These are phyloP conservation scores for Stagonosporopsis chrysanthemi DNA, from an alignment of 2,329 filamentous ascomycete genomes.

Conservation along the genomic window DNA sequence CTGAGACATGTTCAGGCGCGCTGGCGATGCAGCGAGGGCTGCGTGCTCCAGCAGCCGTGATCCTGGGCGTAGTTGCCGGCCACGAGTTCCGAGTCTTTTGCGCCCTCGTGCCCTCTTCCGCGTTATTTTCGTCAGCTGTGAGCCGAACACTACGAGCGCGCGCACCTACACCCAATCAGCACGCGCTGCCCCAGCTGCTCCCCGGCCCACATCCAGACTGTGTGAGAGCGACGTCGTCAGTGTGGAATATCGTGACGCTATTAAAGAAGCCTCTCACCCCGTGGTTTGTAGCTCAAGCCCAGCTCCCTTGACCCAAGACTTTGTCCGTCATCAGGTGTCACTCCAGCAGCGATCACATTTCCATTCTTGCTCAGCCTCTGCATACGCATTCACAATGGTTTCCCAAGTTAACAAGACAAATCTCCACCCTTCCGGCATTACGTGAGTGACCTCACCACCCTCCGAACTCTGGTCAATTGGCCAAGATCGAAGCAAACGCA, in stretches of 20 bases:
- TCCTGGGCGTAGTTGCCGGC: conserved; percentile 27
- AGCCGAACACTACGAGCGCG: conserved; percentile 32
- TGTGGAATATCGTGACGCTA: conserved; percentile 40
- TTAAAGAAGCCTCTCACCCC: conserved; percentile 50
- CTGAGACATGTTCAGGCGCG: conserved; percentile 17
- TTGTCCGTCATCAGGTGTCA: conserved; percentile 63
- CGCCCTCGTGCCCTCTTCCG: conserved; percentile 30
- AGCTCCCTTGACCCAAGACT: conserved; percentile 61
- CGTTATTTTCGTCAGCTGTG: conserved; percentile 40
- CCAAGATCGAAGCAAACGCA: not conserved
- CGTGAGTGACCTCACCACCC: conserved; percentile 66
- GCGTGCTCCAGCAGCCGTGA: conserved; percentile 16
- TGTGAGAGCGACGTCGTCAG: conserved; percentile 39
- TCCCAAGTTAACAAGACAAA: conserved; percentile 84
- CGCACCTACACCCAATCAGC: conserved; percentile 36
- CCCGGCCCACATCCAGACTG: conserved; percentile 35
- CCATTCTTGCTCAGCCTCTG: conserved; percentile 64
- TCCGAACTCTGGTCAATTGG: conserved; percentile 1
- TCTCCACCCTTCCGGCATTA: conserved; percentile 88
- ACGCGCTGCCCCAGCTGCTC: conserved; percentile 26
- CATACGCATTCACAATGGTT: conserved; percentile 49
- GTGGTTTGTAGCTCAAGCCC: conserved; percentile 49
- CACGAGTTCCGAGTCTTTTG: conserved; percentile 30
- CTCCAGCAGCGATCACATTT: conserved; percentile 67
- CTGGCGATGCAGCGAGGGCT: conserved; percentile 3